Percentiles rank a stretch among this genome's conserved stretches.
These are phyloP conservation scores for Exophiala sp. DNA, from an alignment of 2,329 filamentous ascomycete species.

Conservation along the genomic window DNA sequence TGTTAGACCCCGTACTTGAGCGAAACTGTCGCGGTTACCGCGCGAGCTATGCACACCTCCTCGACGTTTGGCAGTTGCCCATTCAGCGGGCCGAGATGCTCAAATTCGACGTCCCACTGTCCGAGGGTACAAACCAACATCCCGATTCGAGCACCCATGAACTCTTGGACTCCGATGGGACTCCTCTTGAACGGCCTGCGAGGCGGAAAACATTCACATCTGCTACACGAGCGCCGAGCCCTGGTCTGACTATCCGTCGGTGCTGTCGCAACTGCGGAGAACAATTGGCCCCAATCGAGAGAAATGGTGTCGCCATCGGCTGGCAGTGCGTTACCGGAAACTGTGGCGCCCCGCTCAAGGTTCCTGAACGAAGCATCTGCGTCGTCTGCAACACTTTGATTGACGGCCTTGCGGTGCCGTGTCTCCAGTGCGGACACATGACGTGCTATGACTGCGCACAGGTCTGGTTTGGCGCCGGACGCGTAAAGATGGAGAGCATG, in stretches of 20 bases:
- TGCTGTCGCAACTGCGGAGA: conserved; percentile 41
- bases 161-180: neutral
- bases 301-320: conserved; percentile 27
- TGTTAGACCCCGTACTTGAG: conserved; percentile 47
- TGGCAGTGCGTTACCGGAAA: conserved; percentile 28
- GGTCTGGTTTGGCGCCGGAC: conserved; percentile 36
- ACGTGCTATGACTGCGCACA: conserved; percentile 43
- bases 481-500: neutral
- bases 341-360: conserved; percentile 31
- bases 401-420: conserved; percentile 43
- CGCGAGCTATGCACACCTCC: conserved; percentile 51
- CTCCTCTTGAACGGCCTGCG: neutral
- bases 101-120: conserved; percentile 45
- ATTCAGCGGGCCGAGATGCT: conserved; percentile 53
- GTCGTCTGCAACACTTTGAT: conserved; percentile 41
- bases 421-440: conserved; percentile 45
- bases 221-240: conserved; percentile 12
- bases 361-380: conserved; percentile 34
- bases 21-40: conserved; percentile 50
- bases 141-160: neutral
- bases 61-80: conserved; percentile 54
- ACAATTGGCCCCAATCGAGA: conserved; percentile 23
- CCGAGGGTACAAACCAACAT: neutral
- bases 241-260: conserved; percentile 39
- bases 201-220: conserved; percentile 9